Evolutionary conservation across 176 grass and related monocot genomes (phyloP), one percentile per base, ranked within the genome.

Genomic region (Aechmea fasciata): DNA sequence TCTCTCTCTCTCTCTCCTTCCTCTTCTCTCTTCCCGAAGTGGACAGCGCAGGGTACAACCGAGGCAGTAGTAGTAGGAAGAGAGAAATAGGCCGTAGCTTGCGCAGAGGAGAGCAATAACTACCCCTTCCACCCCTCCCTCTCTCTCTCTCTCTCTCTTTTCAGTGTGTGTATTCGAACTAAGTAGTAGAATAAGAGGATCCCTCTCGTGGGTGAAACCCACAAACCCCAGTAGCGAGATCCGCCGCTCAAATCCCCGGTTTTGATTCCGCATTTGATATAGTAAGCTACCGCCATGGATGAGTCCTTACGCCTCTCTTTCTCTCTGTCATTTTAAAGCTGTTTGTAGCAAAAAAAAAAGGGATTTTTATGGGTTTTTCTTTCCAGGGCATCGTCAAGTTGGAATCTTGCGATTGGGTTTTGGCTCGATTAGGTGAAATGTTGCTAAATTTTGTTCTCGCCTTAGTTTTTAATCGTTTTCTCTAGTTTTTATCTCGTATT

Each of bases 101-200:
- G 55, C 70, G 20, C 49, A 61, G 71, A 48, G 68, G 24, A 64
- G 68, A 79, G 59, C 67, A 79, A 79, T 66, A 72, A 79, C 69
- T 73, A 79, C 63, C 68, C 53, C n/a, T 26, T 0, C 25, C 25
- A 26, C 25, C 33, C 5, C 29, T 5, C 29, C 3, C 22, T 23
- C 22, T 23, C 22, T 65, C 67, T 47, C 61, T 69, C 26, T 47
- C 77, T 77, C 51, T 77, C 49, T 69, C 65, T 68, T 3, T 22
- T 20, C 64, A 28, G 11, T 51, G 62, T n/a, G 55, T 61, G 20
- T 15, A 22, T 61, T 61, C 3, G 20, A 61, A 19, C 55, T 18
- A 61, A 61, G 20, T 7, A 15, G 20, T 18, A 10, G 17, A 61
- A 61, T 19, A 15, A 61, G 20, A 61, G 55, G 55, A 61, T 18